Base-by-base conservation (phyloP, 2,329 filamentous ascomycete species). In the Pseudogymnoascus sp. region DNA sequence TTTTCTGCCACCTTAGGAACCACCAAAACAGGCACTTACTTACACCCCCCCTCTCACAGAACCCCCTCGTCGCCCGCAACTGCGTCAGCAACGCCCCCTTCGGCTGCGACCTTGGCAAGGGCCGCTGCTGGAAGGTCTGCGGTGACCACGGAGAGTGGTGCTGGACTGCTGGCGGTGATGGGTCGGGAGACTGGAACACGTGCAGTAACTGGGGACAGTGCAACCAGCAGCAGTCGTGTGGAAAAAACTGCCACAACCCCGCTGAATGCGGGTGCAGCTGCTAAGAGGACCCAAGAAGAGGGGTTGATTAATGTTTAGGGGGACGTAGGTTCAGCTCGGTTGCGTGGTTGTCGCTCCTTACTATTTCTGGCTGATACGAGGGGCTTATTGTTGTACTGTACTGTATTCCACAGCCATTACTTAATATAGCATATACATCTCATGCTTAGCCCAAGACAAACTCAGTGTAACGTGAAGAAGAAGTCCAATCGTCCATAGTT, bases 41-140 rank as follows among this genome's bases (percentile, higher is more conserved):
- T 22, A 22, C 18, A 33, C 8, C 47, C 25, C n/a, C 9, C 1
- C 2, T 20, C 47, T 53, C 15, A 20, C 18, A 53, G 47, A 53
- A 53, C 11, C 47, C 28, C 15, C 47, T 53, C n/a, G 18, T 25
- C 15, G 47, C 28, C 2, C 47, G 47, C 25, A 15, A n/a, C 12
- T 53, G 47, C 7, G 47, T 53, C 47, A 12, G n/a, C 3, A 53
- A 1, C 6, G 25, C 47, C 7, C 47, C 47, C 0, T 53, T 18
- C 9, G 47, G 47, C 15, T 53, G 47, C 12, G 92, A 97, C 71
- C 86, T 91, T 5, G 91, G 92, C 59, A 97, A 93, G 92, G 92
- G 97, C 70, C 95, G 91, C 65, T 97, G 93, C 73, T 94, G 97
- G 74, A 94, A 99, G 77, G 93, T 99, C 71, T 92, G 87, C 67